phyloP scores from a whole-genome alignment of 2,329 filamentous ascomycete species.

The Colletotrichum echinochloae region DNA sequence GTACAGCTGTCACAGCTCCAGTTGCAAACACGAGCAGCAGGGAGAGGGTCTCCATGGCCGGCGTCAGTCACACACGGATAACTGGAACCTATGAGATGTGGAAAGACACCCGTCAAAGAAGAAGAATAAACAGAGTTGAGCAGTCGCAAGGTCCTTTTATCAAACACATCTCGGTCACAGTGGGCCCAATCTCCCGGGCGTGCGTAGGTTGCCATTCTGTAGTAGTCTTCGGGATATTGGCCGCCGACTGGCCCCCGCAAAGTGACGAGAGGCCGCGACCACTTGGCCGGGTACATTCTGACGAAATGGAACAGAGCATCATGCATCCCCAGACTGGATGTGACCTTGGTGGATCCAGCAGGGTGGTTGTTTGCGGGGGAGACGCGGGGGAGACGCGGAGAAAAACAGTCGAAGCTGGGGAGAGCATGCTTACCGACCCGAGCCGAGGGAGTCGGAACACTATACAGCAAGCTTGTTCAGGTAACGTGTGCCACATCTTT shows the following conservation, averaged over 20 bases:
- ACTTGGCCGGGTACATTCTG: neutral
- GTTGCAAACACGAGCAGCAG: neutral
- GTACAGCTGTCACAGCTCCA: neutral
- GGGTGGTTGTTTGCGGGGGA: slow-evolving; percentile 17
- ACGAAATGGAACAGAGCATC: neutral
- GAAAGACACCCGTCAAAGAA: neutral
- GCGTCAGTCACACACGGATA: no score
- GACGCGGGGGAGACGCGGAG: slow-evolving; percentile 5
- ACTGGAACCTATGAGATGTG: neutral
- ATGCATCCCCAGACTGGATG: neutral
- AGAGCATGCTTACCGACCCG: slow-evolving; percentile 6
- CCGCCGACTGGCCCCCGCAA: neutral
- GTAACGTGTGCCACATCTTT: neutral
- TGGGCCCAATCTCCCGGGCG: neutral
- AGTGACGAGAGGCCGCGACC: neutral
- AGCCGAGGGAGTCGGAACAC: neutral
- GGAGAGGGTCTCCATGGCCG: neutral
- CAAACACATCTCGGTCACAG: neutral
- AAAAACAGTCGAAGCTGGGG: neutral
- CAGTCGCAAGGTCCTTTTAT: neutral
- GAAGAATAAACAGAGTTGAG: neutral
- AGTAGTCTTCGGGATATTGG: neutral
- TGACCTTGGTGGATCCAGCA: neutral
- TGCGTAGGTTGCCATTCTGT: neutral
- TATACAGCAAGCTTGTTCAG: no score